Conservation (phyloP, 768 basidiomycete genomes). For the Xanthoconium stramineum region DNA sequence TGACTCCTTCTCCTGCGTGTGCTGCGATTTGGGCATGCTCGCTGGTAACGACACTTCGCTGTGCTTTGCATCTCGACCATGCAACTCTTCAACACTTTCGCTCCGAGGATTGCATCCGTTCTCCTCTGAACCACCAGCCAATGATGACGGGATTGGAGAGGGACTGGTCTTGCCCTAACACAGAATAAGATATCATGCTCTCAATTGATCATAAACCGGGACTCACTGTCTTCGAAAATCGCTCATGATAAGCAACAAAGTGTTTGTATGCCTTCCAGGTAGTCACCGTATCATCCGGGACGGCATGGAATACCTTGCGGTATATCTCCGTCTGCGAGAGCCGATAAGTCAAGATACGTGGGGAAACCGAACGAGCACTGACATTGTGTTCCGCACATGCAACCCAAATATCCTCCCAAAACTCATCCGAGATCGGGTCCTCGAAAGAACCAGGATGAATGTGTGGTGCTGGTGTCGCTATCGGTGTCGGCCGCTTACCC, state of each 20-base stretch:
- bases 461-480: slow-evolving; percentile 62
- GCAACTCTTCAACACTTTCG: slow-evolving; percentile 19
- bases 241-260: slow-evolving; percentile 73
- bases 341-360: not conserved
- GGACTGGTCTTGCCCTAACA: slow-evolving; percentile 42
- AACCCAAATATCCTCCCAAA: slow-evolving; percentile 91
- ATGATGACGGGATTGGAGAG: slow-evolving; percentile 46
- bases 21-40: slow-evolving; percentile 18
- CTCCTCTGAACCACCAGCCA: slow-evolving; percentile 49
- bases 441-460: slow-evolving; percentile 78
- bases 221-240: slow-evolving; percentile 65
- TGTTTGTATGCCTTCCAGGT: slow-evolving; percentile 98
- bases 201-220: not conserved
- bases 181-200: slow-evolving; percentile 1
- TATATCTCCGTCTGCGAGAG: slow-evolving; percentile 82
- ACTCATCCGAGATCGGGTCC: slow-evolving; percentile 82
- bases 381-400: slow-evolving; percentile 88
- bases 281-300: slow-evolving; percentile 89
- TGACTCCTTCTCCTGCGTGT: slow-evolving; percentile 37
- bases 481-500: slow-evolving; percentile 58
- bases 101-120: slow-evolving; percentile 10
- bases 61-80: slow-evolving; percentile 17
- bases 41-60: slow-evolving; percentile 18
- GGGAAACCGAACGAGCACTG: slow-evolving; percentile 27
- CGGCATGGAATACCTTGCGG: slow-evolving; percentile 89